These are phyloP conservation scores for Leucogyrophana mollusca DNA, from an alignment of 768 basidiomycete genomes.

Conservation along the genomic window DNA sequence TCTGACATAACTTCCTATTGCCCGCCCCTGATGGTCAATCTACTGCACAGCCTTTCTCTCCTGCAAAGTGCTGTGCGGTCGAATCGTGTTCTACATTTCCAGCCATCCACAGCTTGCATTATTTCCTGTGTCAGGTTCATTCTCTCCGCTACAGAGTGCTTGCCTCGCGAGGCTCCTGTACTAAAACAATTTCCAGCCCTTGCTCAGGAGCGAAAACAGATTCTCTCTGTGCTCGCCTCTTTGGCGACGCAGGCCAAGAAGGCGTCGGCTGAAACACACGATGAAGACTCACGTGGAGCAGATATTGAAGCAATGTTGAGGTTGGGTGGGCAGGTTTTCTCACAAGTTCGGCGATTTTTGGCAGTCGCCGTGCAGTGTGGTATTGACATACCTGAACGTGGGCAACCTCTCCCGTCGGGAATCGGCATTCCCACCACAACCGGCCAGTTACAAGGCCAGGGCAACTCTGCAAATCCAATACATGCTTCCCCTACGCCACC, in stretches of 20 bases:
- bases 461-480: slow-evolving; percentile 14
- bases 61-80: slow-evolving; percentile 81
- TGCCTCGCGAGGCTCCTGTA: slow-evolving; percentile 76
- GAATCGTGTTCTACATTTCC: slow-evolving; percentile 81
- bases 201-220: slow-evolving; percentile 74
- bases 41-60: slow-evolving; percentile 82
- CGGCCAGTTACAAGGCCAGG: slow-evolving; percentile 11
- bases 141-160: slow-evolving; percentile 77
- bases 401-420: slow-evolving; percentile 28
- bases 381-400: slow-evolving; percentile 58
- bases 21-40: slow-evolving; percentile 77
- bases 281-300: slow-evolving; percentile 43
- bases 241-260: slow-evolving; percentile 80
- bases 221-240: slow-evolving; percentile 76
- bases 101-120: slow-evolving; percentile 91
- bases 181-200: slow-evolving; percentile 67
- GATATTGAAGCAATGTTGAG: slow-evolving; percentile 80
- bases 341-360: slow-evolving; percentile 77
- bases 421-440: slow-evolving; percentile 8
- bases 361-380: slow-evolving; percentile 75
- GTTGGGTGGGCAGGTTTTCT: slow-evolving; percentile 78
- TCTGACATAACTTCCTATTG: slow-evolving; percentile 62
- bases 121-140: slow-evolving; percentile 92
- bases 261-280: slow-evolving; percentile 48
- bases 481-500: slow-evolving; percentile 11